These are phyloP conservation scores for Taiwanofungus camphoratus DNA, from an alignment of 1,284 basidiomycete species.

Conservation along the genomic window DNA sequence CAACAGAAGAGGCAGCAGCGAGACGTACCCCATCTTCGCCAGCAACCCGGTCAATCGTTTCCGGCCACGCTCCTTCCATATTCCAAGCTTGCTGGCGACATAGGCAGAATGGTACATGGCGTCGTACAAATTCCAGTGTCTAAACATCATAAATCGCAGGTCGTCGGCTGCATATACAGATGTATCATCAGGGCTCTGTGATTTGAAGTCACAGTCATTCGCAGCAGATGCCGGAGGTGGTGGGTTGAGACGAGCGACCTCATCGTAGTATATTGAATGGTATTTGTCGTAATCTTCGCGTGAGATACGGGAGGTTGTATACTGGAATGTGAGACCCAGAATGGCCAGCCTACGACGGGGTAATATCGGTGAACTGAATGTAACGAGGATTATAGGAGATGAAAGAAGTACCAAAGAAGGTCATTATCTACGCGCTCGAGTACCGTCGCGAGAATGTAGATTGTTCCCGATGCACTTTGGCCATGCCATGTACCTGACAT, in stretches of 20 bases:
- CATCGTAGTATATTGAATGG: constrained; percentile 77
- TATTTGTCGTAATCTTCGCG: constrained; percentile 81
- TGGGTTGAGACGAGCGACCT: constrained; percentile 85
- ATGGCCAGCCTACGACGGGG: constrained; percentile 78
- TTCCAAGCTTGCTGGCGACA: constrained; percentile 89
- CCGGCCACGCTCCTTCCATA: constrained; percentile 93
- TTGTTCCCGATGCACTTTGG: constrained; percentile 83
- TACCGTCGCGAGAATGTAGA: constrained; percentile 87
- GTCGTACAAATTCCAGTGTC: constrained; percentile 98
- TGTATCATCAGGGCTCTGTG: constrained; percentile 72
- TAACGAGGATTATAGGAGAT: neutral
- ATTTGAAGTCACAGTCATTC: constrained; percentile 39
- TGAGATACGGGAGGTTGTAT: constrained; percentile 83
- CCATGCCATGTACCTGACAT: constrained; percentile 82
- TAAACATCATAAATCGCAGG: constrained; percentile 89
- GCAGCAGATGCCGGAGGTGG: constrained; percentile 34
- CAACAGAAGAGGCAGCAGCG: neutral
- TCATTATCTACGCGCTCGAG: constrained; percentile 92
- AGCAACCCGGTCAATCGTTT: constrained; percentile 87
- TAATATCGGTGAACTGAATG: neutral
- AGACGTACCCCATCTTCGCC: constrained; percentile 94
- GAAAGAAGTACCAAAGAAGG: constrained; percentile 69
- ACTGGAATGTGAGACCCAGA: constrained; percentile 91
- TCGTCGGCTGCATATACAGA: constrained; percentile 81
- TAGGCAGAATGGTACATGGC: constrained; percentile 98